A percentile compares a stretch with the other conserved stretches of the same genome.
Conservation (phyloP, 257 asterid species). For the Solanum piurae region DNA sequence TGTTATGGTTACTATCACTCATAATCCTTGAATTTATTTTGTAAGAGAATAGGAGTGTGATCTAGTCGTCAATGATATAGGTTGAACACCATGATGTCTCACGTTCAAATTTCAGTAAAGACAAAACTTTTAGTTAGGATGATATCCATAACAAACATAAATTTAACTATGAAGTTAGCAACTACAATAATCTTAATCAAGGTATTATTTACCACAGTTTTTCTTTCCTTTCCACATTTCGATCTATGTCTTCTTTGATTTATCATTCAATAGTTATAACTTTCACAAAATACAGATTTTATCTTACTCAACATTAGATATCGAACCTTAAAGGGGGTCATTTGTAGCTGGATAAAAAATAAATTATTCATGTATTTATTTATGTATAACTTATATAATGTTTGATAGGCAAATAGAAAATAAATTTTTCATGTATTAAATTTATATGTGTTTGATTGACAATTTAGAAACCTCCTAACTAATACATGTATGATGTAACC, state of each 20-base stretch:
- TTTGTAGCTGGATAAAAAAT: neutral
- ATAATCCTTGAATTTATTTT: neutral
- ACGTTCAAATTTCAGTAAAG: rapidly evolving
- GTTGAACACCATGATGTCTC: neutral
- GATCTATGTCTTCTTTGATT: neutral
- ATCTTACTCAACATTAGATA: neutral
- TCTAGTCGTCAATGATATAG: too few relatives aligned
- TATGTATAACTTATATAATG: too few relatives aligned
- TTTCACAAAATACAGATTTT: neutral
- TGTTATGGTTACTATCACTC: neutral
- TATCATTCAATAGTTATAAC: neutral
- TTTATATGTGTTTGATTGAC: neutral
- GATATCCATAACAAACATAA: neutral
- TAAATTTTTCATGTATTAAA: too few relatives aligned
- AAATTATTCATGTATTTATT: neutral
- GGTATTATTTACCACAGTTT: neutral
- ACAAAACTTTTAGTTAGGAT: neutral
- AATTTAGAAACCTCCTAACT: neutral
- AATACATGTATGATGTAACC: too few relatives aligned
- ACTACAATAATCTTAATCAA: neutral
- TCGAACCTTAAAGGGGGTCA: neutral
- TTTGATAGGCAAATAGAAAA: neutral
- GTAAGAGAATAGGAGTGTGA: neutral
- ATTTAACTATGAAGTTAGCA: neutral
- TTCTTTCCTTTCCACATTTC: neutral